Conservation (phyloP, 108 stramenopile species). For the Parietichytrium sp. region DNA sequence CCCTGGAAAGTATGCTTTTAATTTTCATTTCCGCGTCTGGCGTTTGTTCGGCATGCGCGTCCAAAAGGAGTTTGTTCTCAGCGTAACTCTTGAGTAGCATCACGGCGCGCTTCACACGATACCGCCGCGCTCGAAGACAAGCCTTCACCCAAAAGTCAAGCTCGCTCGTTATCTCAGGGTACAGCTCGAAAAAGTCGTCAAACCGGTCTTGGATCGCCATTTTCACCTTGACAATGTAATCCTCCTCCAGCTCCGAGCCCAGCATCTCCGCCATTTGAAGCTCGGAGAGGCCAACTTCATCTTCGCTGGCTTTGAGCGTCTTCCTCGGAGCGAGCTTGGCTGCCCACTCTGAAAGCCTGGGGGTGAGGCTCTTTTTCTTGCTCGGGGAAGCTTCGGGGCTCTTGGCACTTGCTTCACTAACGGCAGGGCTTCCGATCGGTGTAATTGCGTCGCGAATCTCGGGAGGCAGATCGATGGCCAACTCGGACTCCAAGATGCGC, state of each 20-base stretch:
- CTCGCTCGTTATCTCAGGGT: not conserved
- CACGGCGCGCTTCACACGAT: constrained; percentile 1
- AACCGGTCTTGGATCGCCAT: not conserved
- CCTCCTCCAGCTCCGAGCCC: constrained; percentile 17
- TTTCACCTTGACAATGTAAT: constrained; percentile 8
- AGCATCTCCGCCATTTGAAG: not conserved
- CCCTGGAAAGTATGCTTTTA: not conserved
- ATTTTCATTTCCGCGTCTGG: no score
- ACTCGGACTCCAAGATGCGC: no score
- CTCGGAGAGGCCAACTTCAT: not conserved
- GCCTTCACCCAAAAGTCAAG: constrained; percentile 35
- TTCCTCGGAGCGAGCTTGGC: not conserved
- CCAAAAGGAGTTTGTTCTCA: not conserved
- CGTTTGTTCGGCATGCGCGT: not conserved
- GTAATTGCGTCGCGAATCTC: no score
- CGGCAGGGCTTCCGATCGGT: no score
- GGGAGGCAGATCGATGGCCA: no score
- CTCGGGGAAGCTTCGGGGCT: no score
- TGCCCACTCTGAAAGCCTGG: no score
- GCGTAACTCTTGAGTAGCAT: not conserved
- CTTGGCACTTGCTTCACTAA: no score
- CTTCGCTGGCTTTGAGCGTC: not conserved
- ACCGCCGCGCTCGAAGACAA: constrained; percentile 7
- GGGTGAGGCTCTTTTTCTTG: no score
- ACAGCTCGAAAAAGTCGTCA: constrained; percentile 8